Evolutionary conservation across 768 basidiomycete genomes (phyloP).

Genomic region (Boletales sp.): DNA sequence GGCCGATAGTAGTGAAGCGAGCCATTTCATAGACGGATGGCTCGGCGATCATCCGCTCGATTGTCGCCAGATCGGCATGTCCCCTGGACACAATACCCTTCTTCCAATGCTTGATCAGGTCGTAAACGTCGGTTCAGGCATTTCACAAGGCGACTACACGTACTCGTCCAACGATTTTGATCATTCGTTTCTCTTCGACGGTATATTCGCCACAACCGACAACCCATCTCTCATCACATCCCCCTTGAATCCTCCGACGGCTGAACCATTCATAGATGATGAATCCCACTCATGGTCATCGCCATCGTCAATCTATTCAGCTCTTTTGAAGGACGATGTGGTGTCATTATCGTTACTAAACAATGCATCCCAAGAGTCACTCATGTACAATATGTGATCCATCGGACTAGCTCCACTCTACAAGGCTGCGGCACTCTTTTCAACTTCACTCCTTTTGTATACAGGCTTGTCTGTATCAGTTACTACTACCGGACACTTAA

Average conservation of each 20-base stretch:
- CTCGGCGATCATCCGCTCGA: conserved; percentile 1
- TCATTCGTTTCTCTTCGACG: conserved; percentile 4
- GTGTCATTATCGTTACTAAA: conserved; percentile 4
- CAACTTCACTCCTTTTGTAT: conserved; percentile 4
- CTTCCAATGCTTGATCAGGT: conserved; percentile 6
- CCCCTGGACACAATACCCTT: neutral
- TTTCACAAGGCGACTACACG: conserved; percentile 2
- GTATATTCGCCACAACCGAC: conserved; percentile 4
- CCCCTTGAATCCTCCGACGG: conserved; percentile 6
- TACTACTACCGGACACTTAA: neutral
- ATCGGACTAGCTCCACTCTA: conserved; percentile 1
- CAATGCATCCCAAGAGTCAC: conserved; percentile 8
- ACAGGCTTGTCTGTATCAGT: too few relatives aligned
- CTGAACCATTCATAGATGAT: conserved; percentile 15
- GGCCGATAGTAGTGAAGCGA: neutral
- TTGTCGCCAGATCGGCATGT: conserved; percentile 4
- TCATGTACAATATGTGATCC: conserved; percentile 19
- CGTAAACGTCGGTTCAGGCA: neutral
- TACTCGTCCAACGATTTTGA: conserved; percentile 1
- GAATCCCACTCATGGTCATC: conserved; percentile 21
- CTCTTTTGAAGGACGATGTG: conserved; percentile 10
- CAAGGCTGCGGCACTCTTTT: neutral
- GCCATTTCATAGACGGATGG: conserved; percentile 2
- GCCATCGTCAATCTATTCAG: conserved; percentile 22
- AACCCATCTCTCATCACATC: conserved; percentile 5